A percentile compares a stretch with the other conserved stretches of the same genome.
These are phyloP conservation scores for Mycena amicta DNA, from an alignment of 768 basidiomycete species.

Conservation along the genomic window DNA sequence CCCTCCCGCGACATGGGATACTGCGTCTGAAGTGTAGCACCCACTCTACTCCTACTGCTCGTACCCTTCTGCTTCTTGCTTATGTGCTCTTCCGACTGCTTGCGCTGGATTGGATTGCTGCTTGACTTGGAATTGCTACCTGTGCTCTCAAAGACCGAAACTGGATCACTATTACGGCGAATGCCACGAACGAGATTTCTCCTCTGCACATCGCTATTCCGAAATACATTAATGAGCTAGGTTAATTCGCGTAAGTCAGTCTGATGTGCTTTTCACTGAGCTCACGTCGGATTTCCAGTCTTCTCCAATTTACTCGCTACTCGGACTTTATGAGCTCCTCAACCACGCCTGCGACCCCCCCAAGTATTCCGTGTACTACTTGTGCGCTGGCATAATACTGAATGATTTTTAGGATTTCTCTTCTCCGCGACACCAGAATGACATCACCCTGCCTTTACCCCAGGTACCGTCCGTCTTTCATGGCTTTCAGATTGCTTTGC, in stretches of 20 bases:
- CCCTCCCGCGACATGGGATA: constrained; percentile 22
- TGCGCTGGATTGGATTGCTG: constrained; percentile 16
- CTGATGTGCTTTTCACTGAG: constrained; percentile 2
- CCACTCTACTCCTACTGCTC: constrained; percentile 13
- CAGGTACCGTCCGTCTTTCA: too few species aligned
- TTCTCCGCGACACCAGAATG: too few species aligned
- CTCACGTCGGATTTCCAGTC: not conserved
- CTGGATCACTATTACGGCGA: constrained; percentile 9
- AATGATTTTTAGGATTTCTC: too few species aligned
- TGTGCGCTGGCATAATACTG: too few species aligned
- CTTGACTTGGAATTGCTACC: constrained; percentile 6
- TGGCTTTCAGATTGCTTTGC: too few species aligned
- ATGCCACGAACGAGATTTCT: not conserved
- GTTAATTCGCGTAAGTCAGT: constrained; percentile 6
- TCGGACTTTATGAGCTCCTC: too few species aligned
- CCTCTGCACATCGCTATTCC: constrained; percentile 20
- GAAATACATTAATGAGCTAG: constrained; percentile 16
- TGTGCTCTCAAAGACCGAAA: not conserved
- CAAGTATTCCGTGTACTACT: too few species aligned
- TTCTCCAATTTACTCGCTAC: too few species aligned
- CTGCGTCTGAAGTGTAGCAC: constrained; percentile 9
- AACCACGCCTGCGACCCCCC: too few species aligned
- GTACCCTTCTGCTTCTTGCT: constrained; percentile 19
- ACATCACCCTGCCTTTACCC: too few species aligned
- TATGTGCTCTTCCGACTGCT: constrained; percentile 20